Conservation (phyloP, 176 grass and related monocot genomes). For the Oryza punctata region DNA sequence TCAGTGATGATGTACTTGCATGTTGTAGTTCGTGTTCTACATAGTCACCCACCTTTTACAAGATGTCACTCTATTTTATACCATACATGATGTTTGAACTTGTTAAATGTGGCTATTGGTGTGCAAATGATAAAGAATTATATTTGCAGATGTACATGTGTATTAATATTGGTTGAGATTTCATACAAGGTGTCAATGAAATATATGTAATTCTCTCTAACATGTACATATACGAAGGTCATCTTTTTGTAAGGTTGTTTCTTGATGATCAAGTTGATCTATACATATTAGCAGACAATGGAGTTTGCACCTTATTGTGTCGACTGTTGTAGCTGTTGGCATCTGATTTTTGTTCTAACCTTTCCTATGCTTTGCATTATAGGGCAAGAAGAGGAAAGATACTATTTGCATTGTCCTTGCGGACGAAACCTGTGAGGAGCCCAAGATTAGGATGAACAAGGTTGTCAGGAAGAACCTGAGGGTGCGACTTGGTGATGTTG, state of each 20-base stretch:
- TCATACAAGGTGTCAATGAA: background rate
- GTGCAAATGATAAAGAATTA: background rate
- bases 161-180: background rate
- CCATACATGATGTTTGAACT: background rate
- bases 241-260: background rate
- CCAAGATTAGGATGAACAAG: slow-evolving; percentile 86
- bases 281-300: background rate
- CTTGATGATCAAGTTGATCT: background rate
- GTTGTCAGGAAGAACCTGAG: slow-evolving; percentile 74
- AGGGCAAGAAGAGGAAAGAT: slow-evolving; percentile 86
- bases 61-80: background rate
- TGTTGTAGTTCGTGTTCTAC: background rate
- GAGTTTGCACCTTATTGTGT: background rate
- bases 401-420: slow-evolving; percentile 79
- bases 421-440: slow-evolving; percentile 79
- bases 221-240: background rate
- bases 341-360: background rate
- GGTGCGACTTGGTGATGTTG: slow-evolving; percentile 68
- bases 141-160: background rate
- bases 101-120: background rate
- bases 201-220: background rate
- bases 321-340: background rate
- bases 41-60: background rate
- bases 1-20: background rate
- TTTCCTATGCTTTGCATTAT: background rate